Conservation (phyloP, 768 basidiomycete species). For the Cubamyces sp. region DNA sequence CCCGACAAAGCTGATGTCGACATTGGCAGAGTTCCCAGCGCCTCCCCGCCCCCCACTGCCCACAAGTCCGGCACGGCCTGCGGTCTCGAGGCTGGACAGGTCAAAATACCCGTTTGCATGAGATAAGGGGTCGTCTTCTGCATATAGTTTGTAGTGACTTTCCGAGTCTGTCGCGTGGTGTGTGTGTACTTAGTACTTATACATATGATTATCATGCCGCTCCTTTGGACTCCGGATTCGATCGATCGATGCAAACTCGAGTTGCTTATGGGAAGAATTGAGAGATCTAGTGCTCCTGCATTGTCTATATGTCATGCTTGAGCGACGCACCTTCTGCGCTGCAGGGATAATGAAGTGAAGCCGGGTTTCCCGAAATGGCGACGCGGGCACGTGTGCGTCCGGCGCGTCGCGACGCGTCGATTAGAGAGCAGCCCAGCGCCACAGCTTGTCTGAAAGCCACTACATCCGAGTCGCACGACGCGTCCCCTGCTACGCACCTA, state of each 20-base stretch:
- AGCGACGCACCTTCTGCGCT: not conserved
- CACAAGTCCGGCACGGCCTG: conserved; percentile 22
- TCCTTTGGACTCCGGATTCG: too few relatives aligned
- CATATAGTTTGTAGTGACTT: not conserved
- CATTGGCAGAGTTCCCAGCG: conserved; percentile 42
- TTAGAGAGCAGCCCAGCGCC: conserved; percentile 5
- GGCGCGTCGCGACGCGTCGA: conserved; percentile 25
- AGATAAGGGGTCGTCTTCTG: not conserved
- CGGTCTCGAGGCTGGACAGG: conserved; percentile 35
- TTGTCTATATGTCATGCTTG: too few relatives aligned
- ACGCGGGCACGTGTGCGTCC: conserved; percentile 20
- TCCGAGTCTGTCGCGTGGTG: not conserved
- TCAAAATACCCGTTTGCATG: conserved; percentile 38
- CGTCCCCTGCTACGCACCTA: not conserved
- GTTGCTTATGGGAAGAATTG: not conserved
- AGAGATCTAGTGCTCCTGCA: not conserved
- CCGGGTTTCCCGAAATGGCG: not conserved
- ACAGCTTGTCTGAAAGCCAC: not conserved
- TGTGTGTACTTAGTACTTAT: conserved; percentile 5
- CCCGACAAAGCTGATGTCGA: conserved; percentile 31
- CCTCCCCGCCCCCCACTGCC: conserved; percentile 29
- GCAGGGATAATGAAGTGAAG: too few relatives aligned
- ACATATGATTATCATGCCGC: not conserved
- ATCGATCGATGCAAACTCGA: too few relatives aligned
- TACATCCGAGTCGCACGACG: too few relatives aligned